Evolutionary conservation across 768 basidiomycete species (phyloP).

Genomic region (Boletus tomentosulus): DNA sequence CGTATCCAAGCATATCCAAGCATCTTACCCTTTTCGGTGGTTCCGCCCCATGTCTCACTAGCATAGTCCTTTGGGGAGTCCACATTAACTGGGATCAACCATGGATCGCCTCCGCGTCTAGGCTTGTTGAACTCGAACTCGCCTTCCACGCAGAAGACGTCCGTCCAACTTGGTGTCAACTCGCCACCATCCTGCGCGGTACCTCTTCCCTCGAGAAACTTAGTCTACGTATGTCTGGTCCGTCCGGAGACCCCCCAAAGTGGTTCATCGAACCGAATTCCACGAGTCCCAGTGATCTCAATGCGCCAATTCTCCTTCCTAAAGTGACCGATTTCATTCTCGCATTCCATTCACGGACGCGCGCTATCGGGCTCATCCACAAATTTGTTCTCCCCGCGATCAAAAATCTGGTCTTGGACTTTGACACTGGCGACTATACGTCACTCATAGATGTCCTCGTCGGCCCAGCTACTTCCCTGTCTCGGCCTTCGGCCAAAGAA

Average conservation of each 20-base stretch:
- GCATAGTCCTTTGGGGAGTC: slow-evolving; percentile 60
- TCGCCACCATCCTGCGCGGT: slow-evolving; percentile 45
- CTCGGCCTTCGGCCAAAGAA: slow-evolving; percentile 35
- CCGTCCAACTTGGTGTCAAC: slow-evolving; percentile 54
- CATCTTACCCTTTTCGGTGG: slow-evolving; percentile 51
- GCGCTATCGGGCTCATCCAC: slow-evolving; percentile 23
- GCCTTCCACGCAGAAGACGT: slow-evolving; percentile 61
- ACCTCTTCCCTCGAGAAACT: slow-evolving; percentile 55
- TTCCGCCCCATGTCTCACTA: slow-evolving; percentile 46
- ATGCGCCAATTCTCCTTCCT: slow-evolving; percentile 27
- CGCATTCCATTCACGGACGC: slow-evolving; percentile 51
- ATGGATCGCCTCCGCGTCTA: slow-evolving; percentile 22
- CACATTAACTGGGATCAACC: slow-evolving; percentile 62
- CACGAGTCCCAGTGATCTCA: slow-evolving; percentile 22
- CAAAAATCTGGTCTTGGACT: slow-evolving; percentile 44
- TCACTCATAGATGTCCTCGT: slow-evolving; percentile 43
- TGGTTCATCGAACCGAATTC: slow-evolving; percentile 29
- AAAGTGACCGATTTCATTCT: slow-evolving; percentile 37
- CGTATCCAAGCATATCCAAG: slow-evolving; percentile 24
- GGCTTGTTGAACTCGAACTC: slow-evolving; percentile 50
- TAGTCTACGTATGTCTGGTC: slow-evolving; percentile 54
- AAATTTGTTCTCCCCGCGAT: slow-evolving; percentile 35
- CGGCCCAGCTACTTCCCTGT: slow-evolving; percentile 14
- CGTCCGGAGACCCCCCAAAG: slow-evolving; percentile 37
- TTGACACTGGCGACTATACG: slow-evolving; percentile 51